Percentiles rank a stretch among this genome's conserved stretches.
Conservation (phyloP, 2,329 filamentous ascomycete genomes). For the Dactylellina haptotyla region DNA sequence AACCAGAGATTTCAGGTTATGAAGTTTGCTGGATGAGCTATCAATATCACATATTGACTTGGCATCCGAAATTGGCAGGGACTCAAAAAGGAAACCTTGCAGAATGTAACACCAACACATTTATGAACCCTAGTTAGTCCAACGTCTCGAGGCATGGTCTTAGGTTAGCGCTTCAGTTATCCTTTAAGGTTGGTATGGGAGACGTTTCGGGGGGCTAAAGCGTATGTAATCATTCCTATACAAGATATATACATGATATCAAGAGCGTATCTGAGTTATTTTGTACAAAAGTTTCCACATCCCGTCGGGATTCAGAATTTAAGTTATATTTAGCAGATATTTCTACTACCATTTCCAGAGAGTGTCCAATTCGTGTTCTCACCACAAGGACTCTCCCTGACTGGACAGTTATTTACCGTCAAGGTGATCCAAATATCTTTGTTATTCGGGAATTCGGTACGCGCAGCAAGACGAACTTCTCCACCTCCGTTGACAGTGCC, state of each 20-base stretch:
- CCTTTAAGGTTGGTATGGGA: too few relatives aligned
- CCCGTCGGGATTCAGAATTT: too few relatives aligned
- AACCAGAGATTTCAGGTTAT: too few relatives aligned
- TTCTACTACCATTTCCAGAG: constrained; percentile 63
- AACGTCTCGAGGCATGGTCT: too few relatives aligned
- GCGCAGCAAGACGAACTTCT: constrained; percentile 67
- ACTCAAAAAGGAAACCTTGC: background rate
- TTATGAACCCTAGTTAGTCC: background rate
- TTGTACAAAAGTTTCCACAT: too few relatives aligned
- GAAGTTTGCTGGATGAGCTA: background rate
- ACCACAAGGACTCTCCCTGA: constrained; percentile 68
- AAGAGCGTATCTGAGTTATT: too few relatives aligned
- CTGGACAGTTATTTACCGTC: constrained; percentile 65
- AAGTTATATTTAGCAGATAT: constrained; percentile 63
- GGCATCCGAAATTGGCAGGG: background rate
- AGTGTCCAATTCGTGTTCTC: constrained; percentile 67
- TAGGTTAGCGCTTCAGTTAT: too few relatives aligned
- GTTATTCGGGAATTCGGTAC: constrained; percentile 68
- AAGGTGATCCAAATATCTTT: constrained; percentile 66
- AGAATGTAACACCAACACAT: background rate
- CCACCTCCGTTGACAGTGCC: constrained; percentile 68
- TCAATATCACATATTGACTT: background rate
- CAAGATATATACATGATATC: too few relatives aligned
- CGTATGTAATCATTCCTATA: too few relatives aligned
- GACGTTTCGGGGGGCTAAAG: too few relatives aligned